Base-by-base conservation (phyloP, 345 rosid genomes). In the Triadica sebifera region DNA sequence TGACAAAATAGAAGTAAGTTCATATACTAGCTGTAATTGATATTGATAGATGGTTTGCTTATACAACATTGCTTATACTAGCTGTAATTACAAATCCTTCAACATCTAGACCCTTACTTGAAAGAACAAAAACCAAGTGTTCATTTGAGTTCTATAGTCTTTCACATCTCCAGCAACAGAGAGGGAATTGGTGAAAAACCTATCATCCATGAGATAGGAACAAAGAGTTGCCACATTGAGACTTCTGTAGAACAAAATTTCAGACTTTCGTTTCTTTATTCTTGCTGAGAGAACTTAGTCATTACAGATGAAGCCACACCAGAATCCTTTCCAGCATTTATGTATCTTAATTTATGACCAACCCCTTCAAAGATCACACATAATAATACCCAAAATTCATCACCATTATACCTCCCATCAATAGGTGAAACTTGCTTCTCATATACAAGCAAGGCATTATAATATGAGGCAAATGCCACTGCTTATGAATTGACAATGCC, bases 401-500 rank as follows among this genome's bases (percentile, higher is more conserved):
- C 5, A 22, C 5, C 43, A 65, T 65, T 22, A 69, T 51, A n/a
- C 47, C 61, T 17, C 47, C 12, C 20, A 29, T 37, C 19, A 2
- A 8, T 19, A 13, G 4, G 22, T 25, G 57, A 17, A 63, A 11
- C 52, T 8, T 38, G 50, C 52, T 39, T 70, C 51, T 5, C 38
- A 43, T 6, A 55, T 56, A 56, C 17, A 71, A 47, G 13, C 20
- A 71, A 24, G 8, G 52, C 52, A 56, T 15, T 5, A 39, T 11
- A 13, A 69, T 12, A 68, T 25, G 20, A 20, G 37, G 29, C 12
- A 25, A 71, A 47, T 59, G n/a, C 24, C 38, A 37, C 58, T 19
- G 12, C 58, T 43, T 74, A 62, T 74, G 78, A 80, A 88, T 75
- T 75, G 80, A 90, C 82, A 79, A 74, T 70, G 84, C 86, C 93